Evolutionary conservation across 305 asterid species (phyloP).

Genomic region (Stenogyne calaminthoides): DNA sequence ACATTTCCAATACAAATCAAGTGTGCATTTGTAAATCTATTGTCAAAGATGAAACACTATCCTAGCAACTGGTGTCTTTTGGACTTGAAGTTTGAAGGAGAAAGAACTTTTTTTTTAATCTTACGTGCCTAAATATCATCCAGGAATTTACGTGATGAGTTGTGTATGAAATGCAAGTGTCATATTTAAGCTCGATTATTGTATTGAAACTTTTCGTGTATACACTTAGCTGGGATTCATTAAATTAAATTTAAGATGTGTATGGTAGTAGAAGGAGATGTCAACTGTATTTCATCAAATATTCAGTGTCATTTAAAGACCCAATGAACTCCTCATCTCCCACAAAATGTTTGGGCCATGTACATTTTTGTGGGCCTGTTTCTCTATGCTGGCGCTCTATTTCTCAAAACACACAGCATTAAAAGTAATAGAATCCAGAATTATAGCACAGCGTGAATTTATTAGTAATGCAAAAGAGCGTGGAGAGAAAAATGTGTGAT

Average conservation of each 20-base stretch:
- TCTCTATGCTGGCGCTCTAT: background rate
- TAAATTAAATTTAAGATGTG: background rate
- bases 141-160: background rate
- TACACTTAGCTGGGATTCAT: background rate
- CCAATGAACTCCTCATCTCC: background rate
- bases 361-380: background rate
- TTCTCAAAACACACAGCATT: background rate
- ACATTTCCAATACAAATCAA: background rate
- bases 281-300: background rate
- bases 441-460: background rate
- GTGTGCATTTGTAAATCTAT: background rate
- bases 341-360: background rate
- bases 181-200: background rate
- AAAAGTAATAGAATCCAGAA: background rate
- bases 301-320: background rate
- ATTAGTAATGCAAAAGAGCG: background rate
- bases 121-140: background rate
- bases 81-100: background rate
- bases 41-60: background rate
- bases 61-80: no score
- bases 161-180: background rate
- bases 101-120: background rate
- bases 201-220: background rate
- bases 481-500: background rate
- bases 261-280: background rate